Conservation (phyloP, 2,329 filamentous ascomycete species). For the Seiridium cupressi region DNA sequence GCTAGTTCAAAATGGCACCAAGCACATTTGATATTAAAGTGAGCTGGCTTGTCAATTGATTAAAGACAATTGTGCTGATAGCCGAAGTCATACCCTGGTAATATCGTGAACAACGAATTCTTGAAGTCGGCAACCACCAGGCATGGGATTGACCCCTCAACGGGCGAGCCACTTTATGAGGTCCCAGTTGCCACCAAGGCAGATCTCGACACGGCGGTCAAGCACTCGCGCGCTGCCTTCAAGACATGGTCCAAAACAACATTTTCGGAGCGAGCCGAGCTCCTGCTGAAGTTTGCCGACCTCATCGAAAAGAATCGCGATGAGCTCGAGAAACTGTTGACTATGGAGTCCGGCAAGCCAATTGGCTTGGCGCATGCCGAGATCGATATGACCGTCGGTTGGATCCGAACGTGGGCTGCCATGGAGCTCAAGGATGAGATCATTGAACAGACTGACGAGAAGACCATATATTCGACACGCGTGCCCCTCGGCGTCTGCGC, state of each 20-base stretch:
- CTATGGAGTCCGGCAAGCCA: constrained; percentile 29
- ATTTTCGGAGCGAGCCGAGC: constrained; percentile 18
- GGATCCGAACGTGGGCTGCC: constrained; percentile 25
- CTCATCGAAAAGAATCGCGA: constrained; percentile 16
- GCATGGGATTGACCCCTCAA: constrained; percentile 28
- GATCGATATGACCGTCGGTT: constrained; percentile 19
- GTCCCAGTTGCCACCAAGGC: constrained; percentile 36
- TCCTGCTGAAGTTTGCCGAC: constrained; percentile 22
- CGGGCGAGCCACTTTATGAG: constrained; percentile 26
- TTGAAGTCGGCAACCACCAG: neutral
- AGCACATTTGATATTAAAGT: neutral
- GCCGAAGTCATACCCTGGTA: constrained; percentile 6
- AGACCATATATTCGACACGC: constrained; percentile 31
- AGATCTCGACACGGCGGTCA: constrained; percentile 38
- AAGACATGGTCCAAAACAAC: constrained; percentile 31
- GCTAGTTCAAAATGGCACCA: neutral
- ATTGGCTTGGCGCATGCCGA: constrained; percentile 23
- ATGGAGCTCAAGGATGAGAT: constrained; percentile 35
- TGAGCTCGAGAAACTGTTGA: constrained; percentile 21
- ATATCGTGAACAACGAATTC: constrained; percentile 11
- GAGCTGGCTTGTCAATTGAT: neutral
- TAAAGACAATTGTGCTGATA: neutral
- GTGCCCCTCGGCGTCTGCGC: constrained; percentile 39
- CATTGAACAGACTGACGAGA: constrained; percentile 35
- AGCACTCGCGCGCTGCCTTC: constrained; percentile 32